phyloP scores from a whole-genome alignment of 83 land plant species.

The Isoetes engelmannii region DNA sequence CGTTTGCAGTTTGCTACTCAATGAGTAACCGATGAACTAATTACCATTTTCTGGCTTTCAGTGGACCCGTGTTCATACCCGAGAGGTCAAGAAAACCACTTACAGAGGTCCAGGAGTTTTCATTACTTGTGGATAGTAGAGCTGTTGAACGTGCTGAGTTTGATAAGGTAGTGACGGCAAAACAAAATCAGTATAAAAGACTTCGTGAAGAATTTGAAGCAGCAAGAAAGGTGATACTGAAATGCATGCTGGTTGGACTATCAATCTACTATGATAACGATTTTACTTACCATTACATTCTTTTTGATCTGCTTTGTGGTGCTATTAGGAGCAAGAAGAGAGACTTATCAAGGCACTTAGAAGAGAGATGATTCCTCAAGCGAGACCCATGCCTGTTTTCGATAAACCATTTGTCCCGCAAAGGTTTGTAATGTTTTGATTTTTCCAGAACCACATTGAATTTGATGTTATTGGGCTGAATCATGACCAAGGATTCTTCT shows the following conservation, averaged over 20 bases:
- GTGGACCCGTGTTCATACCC: constrained; percentile 78
- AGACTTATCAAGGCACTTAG: constrained; percentile 67
- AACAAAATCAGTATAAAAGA: constrained; percentile 67
- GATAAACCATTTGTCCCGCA: constrained; percentile 73
- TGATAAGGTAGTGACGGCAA: constrained; percentile 78
- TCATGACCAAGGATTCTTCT: constrained; percentile 1
- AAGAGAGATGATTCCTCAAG: constrained; percentile 73
- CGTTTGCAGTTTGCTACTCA: background rate
- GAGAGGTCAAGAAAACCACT: constrained; percentile 67
- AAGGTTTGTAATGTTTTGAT: constrained; percentile 37
- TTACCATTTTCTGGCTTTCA: constrained; percentile 20
- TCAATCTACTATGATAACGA: background rate
- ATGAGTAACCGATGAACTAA: background rate
- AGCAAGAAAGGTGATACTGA: constrained; percentile 47
- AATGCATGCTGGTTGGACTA: background rate
- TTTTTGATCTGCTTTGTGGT: background rate
- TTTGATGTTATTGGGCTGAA: background rate
- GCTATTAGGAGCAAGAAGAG: constrained; percentile 80
- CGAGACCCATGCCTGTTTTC: constrained; percentile 76
- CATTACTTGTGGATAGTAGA: constrained; percentile 57
- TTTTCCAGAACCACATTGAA: background rate
- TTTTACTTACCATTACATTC: background rate
- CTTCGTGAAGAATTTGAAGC: constrained; percentile 77
- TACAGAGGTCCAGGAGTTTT: constrained; percentile 76
- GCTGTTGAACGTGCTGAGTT: constrained; percentile 81